Percentiles rank a stretch among this genome's conserved stretches.
These are phyloP conservation scores for Kondoa malvinella DNA, from an alignment of 768 basidiomycete genomes.

Conservation along the genomic window DNA sequence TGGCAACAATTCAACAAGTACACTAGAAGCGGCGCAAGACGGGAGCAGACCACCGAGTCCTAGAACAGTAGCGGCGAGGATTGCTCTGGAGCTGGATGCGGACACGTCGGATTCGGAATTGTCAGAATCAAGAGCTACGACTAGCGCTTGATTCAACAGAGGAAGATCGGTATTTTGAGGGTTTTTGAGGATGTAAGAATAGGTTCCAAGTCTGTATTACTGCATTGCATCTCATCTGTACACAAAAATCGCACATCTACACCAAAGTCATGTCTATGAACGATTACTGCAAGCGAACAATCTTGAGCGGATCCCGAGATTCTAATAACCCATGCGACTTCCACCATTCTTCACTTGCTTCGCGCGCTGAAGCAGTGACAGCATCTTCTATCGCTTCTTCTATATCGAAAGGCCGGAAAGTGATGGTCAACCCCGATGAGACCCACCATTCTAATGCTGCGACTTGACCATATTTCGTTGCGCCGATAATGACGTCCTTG, in stretches of 20 bases:
- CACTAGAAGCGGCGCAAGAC: neutral
- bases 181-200: neutral
- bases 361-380: slow-evolving; percentile 31
- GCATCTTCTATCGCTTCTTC: slow-evolving; percentile 81
- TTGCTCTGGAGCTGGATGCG: neutral
- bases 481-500: slow-evolving; percentile 58
- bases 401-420: slow-evolving; percentile 78
- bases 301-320: neutral
- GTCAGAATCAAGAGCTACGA: neutral
- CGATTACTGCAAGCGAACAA: neutral
- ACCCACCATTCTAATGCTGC: slow-evolving; percentile 83
- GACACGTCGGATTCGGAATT: neutral
- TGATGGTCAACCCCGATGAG: slow-evolving; percentile 55
- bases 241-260: neutral
- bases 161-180: too few species aligned
- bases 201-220: neutral
- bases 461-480: slow-evolving; percentile 62
- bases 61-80: neutral
- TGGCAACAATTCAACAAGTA: neutral
- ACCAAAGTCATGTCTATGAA: too few species aligned
- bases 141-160: neutral
- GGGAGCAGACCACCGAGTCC: neutral
- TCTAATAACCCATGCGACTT: neutral
- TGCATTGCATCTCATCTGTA: neutral
- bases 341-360: neutral